These are phyloP conservation scores for Zymoseptoria pseudotritici DNA, from an alignment of 2,329 filamentous ascomycete genomes.

Conservation along the genomic window DNA sequence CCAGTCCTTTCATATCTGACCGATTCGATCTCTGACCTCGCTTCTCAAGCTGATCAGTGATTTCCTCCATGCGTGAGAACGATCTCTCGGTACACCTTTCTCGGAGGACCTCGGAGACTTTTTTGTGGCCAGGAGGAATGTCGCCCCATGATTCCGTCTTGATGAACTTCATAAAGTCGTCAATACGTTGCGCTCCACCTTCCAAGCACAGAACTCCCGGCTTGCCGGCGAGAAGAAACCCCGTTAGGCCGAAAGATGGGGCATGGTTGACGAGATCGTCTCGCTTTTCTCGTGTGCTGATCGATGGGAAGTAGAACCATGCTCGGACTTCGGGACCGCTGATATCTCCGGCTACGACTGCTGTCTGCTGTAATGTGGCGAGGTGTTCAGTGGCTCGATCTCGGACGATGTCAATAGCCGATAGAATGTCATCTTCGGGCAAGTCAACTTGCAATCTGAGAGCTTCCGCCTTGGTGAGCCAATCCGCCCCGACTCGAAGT, in stretches of 20 bases:
- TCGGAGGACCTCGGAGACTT: slow-evolving; percentile 51
- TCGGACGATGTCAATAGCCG: slow-evolving; percentile 40
- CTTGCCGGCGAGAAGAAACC: slow-evolving; percentile 55
- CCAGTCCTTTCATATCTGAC: slow-evolving; percentile 48
- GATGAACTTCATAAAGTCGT: slow-evolving; percentile 56
- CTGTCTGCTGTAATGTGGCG: slow-evolving; percentile 16
- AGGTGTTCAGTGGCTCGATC: slow-evolving; percentile 25
- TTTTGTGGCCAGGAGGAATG: slow-evolving; percentile 55
- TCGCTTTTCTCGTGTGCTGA: slow-evolving; percentile 52
- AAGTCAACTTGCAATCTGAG: slow-evolving; percentile 34
- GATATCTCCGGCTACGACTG: neutral
- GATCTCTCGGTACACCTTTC: slow-evolving; percentile 36
- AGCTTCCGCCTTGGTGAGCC: slow-evolving; percentile 46
- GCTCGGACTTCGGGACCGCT: slow-evolving; percentile 41
- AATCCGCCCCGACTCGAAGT: slow-evolving; percentile 36
- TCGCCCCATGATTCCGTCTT: slow-evolving; percentile 58
- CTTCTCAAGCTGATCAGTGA: slow-evolving; percentile 46
- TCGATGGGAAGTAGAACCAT: slow-evolving; percentile 59
- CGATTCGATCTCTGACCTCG: slow-evolving; percentile 45
- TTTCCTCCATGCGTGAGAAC: slow-evolving; percentile 51
- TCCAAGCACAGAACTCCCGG: slow-evolving; percentile 50
- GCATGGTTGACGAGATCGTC: slow-evolving; percentile 51
- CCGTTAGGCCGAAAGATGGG: slow-evolving; percentile 47
- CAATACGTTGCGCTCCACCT: slow-evolving; percentile 41
- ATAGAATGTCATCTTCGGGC: slow-evolving; percentile 39